Base-by-base conservation (phyloP, 306 rosid genomes). In the Gynostemma pentaphyllum region DNA sequence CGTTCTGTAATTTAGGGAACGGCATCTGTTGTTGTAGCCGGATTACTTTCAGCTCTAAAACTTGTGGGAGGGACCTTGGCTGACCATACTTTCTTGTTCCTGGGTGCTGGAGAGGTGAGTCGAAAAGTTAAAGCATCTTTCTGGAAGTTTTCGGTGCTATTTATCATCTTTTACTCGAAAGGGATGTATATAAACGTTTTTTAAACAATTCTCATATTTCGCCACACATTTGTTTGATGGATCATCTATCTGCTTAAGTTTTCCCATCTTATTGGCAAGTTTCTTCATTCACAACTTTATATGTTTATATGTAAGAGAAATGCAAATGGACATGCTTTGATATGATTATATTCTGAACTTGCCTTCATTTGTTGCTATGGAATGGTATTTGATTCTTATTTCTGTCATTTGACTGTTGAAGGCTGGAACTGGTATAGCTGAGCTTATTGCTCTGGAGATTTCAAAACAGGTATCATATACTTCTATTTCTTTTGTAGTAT, bases 371-470 rank as follows among this genome's bases (percentile, higher is more conserved):
- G n/a, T 16, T 44, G 47, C 47, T 44, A 19, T 44, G 47, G 4
- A 14, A 44, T 51, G 57, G 23, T 28, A 28, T 61, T 11, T 51
- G 42, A 61, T 76, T 77, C 82, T 79, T 32, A 80, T 54, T 67
- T 70, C 45, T 54, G 48, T 74, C 64, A 68, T 63, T 78, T 73
- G 71, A 28, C 68, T 72, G 49, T 66, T 86, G 80, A 68, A 92
- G 98, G 98, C 98, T 76, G 98, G 98, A 80, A 92, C 98, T 45
- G 98, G 98, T 21, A 92, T 88, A 82, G 98, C 98, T 28, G 98
- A 92, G 74, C 81, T 88, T 72, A 92, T 92, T 70, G 98, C 98
- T 69, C 91, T 88, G 68, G 88, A 92, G 90, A 81, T 92, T 56
- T 88, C 96, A 62, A 88, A 88, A 75, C 82, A 83, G 91, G 97